Conservation (phyloP, 169 alveolate species). For the Plasmodium billcollinsi region DNA sequence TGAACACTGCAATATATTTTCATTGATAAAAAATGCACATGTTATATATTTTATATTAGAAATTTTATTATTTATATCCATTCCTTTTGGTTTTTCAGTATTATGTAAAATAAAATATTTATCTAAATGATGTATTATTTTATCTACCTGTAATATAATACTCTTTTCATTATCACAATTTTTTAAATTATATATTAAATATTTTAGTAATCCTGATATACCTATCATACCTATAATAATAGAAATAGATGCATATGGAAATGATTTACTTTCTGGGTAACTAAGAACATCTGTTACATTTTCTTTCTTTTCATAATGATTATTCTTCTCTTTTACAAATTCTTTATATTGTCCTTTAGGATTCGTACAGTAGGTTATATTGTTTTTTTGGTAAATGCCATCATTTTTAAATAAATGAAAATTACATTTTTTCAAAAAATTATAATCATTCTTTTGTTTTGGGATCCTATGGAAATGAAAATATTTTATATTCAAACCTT, state of each 20-base stretch:
- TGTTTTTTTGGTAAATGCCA: slow-evolving; percentile 3
- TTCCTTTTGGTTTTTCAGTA: slow-evolving; percentile 5
- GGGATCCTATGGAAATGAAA: background rate
- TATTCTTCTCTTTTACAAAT: slow-evolving; percentile 6
- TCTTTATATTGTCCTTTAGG: background rate
- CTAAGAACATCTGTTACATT: background rate
- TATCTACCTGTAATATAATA: slow-evolving; percentile 26
- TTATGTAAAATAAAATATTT: slow-evolving; percentile 49
- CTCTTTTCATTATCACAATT: slow-evolving; percentile 38
- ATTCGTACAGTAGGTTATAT: slow-evolving; percentile 16
- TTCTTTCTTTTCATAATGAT: background rate
- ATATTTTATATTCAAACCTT: background rate
- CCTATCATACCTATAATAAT: slow-evolving; percentile 61
- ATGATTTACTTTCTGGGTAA: slow-evolving; percentile 44
- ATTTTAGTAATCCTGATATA: slow-evolving; percentile 43
- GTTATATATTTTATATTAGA: slow-evolving; percentile 54
- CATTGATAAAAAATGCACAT: slow-evolving; percentile 49
- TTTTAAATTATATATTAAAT: slow-evolving; percentile 47
- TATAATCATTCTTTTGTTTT: background rate
- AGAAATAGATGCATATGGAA: slow-evolving; percentile 48
- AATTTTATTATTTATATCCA: background rate
- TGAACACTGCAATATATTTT: slow-evolving; percentile 52
- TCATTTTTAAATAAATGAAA: background rate
- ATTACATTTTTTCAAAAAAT: slow-evolving; percentile 2
- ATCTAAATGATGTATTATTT: slow-evolving; percentile 47